These are phyloP conservation scores for Echium plantagineum DNA, from an alignment of 257 asterid species.

Conservation along the genomic window DNA sequence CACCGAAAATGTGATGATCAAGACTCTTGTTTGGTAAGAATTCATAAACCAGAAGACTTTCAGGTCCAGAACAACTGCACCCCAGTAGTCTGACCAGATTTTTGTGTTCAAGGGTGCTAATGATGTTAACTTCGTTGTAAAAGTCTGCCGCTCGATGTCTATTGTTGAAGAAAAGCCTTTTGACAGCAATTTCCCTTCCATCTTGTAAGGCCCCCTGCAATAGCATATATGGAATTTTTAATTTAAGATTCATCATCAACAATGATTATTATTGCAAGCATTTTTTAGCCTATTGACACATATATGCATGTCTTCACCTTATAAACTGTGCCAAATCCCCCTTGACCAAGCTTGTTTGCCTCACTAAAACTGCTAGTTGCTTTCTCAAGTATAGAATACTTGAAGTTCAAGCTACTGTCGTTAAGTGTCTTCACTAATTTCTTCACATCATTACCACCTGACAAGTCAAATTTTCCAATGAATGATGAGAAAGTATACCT, in stretches of 20 bases:
- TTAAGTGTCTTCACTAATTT: conserved; percentile 20
- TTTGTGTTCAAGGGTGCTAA: conserved; percentile 19
- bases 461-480: background rate
- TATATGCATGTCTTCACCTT: conserved; percentile 10
- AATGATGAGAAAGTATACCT: background rate
- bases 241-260: too few relatives aligned
- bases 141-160: conserved; percentile 17
- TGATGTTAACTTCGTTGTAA: conserved; percentile 22
- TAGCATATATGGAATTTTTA: too few relatives aligned
- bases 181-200: conserved; percentile 26
- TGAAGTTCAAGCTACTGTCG: conserved; percentile 20
- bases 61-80: conserved; percentile 25
- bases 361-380: conserved; percentile 25
- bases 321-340: conserved; percentile 30
- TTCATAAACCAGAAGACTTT: conserved; percentile 26
- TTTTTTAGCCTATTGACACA: background rate
- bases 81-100: conserved; percentile 20
- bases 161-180: conserved; percentile 19
- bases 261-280: background rate
- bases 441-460: conserved; percentile 16
- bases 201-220: conserved; percentile 22
- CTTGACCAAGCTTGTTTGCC: conserved; percentile 25
- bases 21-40: conserved; percentile 20
- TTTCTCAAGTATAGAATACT: conserved; percentile 24
- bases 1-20: conserved; percentile 24